Evolutionary conservation across 2,329 filamentous ascomycete genomes (phyloP), one percentile per base, ranked within the genome.

Genomic region (Stemphylium beticola): DNA sequence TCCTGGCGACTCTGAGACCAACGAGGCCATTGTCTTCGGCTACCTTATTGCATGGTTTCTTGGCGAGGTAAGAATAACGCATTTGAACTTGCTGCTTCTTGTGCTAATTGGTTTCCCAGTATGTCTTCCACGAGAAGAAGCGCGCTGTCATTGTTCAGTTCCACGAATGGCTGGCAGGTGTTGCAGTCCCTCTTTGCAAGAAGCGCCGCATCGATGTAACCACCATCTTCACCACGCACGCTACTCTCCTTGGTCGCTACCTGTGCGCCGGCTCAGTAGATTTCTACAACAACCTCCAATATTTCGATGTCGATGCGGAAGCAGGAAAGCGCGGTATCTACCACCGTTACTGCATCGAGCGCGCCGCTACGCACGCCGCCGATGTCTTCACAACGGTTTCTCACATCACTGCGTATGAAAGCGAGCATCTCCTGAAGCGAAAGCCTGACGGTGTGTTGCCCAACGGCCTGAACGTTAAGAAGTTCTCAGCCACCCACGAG

Each of bases 331-430:
- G 95, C 69, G 95, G 95, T 54, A 98, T 99, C 75, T 99, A 98
- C 81, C 95, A 99, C 80, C 84, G 95, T 56, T 98, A 98, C 81
- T 98, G 95, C 80, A 96, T 99, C 70, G 95, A 99, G 79, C 89
- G 95, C 61, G 93, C 91, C 41, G 91, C 93, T 18, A 88, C 95
- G 17, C 95, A 99, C 75, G 85, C 92, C 6, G 90, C 90, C 65
- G 95, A 99, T 78, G 95, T 99, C 69, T 98, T 99, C 80, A 99
- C 95, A 18, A 99, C 95, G 1, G 95, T 99, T 56, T 98, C 93
- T 15, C 95, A 98, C 77, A 98, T 99, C 72, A 99, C 95, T 4
- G 95, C 95, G 9, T 98, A 96, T 77, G 95, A 99, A 79, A 96
- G 92, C 70, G 95, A 99, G 81, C 93, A 99, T 78, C 79, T 99